Evolutionary conservation across 495 filamentous ascomycete species (phyloP), one percentile per base, ranked within the genome.

Genomic region (Penicillium antarcticum): DNA sequence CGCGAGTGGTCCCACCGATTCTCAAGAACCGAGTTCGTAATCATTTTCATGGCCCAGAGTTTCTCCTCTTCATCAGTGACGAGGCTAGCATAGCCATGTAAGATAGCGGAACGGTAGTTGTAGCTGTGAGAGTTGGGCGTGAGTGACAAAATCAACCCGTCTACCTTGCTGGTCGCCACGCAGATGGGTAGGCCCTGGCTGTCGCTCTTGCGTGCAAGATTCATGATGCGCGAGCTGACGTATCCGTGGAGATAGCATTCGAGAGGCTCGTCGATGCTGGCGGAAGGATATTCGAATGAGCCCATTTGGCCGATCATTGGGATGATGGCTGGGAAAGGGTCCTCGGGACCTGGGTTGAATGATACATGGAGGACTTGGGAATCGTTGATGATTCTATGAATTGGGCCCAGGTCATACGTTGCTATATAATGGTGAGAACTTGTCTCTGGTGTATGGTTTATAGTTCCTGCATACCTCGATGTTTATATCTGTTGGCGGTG

Each of bases 231-330:
- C 10, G 87, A 86, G 45, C 83, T 87, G 44, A 92, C 83, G 63
- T 94, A 95, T 58, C 89, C 89, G 65, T 97, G 92, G 5, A 97
- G 81, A 61, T 97, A 96, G 48, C 88, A 80, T 53, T 95, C 87
- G 11, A 89, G 70, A 0, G 83, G 76, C 51, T 89, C 85, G 13
- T 83, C 79, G 12, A 84, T 71, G 52, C 78, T 64, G 8, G 81
- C 78, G 48, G 82, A 85, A 17, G 85, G 85, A 52, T 78, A 75
- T 9, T 71, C 73, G 58, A 84, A 92, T 39, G 81, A 86, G 16
- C 79, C 87, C 85, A 92, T 89, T 55, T 83, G 81, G 37, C 91
- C 91, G 53, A 96, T 88, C 89, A 96, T 94, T 33, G 92, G 92
- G 0, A 97, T 75, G 54, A 87, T 83, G 44, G 80, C 76, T 4